phyloP scores from a whole-genome alignment of 176 grass and related monocot species.

The Oropetium thomaeum region DNA sequence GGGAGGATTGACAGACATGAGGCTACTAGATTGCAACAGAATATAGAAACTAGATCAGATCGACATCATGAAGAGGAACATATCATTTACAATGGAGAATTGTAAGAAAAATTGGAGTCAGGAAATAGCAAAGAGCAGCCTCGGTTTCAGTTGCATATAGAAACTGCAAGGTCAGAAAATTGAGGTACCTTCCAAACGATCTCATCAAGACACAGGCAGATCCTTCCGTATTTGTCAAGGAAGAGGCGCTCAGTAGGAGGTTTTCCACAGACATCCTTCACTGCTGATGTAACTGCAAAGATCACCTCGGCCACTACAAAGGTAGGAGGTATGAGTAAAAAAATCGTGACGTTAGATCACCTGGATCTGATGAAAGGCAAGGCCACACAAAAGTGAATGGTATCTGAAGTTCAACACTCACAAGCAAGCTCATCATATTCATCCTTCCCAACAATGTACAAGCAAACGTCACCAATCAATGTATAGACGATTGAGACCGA shows the following conservation, averaged over 20 bases:
- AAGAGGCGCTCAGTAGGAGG: conserved; percentile 82
- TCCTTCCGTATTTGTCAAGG: conserved; percentile 89
- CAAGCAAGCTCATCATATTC: conserved; percentile 96
- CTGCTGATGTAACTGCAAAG: conserved; percentile 82
- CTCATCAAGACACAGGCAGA: conserved; percentile 91
- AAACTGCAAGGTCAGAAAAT: neutral
- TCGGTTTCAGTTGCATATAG: neutral
- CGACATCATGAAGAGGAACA: neutral
- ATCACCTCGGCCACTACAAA: conserved; percentile 81
- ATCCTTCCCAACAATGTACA: conserved; percentile 97
- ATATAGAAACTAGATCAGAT: neutral
- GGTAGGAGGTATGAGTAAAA: neutral
- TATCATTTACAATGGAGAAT: neutral
- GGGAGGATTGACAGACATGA: neutral
- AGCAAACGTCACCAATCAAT: conserved; percentile 78
- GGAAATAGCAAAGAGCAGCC: neutral
- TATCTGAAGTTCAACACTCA: conserved; percentile 38
- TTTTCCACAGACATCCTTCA: conserved; percentile 88
- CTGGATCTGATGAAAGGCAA: neutral
- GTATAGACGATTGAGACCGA: conserved; percentile 95
- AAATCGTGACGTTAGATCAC: neutral
- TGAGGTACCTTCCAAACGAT: conserved; percentile 83
- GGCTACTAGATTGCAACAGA: neutral
- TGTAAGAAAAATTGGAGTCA: neutral
- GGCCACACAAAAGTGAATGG: neutral